These are phyloP conservation scores for Elymus sibiricus DNA, from an alignment of 176 grass and related monocot genomes.

Conservation along the genomic window DNA sequence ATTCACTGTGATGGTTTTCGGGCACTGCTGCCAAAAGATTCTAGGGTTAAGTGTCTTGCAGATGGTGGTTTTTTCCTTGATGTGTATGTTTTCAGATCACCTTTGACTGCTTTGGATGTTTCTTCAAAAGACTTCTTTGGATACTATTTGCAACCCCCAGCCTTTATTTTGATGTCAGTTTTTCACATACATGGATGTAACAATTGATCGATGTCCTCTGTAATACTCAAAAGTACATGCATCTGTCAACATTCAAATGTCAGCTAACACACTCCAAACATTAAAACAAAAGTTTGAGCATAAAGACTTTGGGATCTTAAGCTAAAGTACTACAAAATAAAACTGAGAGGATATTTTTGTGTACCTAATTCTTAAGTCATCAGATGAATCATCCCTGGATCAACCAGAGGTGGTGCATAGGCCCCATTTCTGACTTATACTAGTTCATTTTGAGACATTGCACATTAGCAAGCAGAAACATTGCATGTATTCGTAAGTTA, in stretches of 20 bases:
- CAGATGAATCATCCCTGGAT: neutral
- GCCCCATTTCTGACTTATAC: neutral
- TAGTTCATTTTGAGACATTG: conserved; percentile 12
- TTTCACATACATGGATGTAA: neutral
- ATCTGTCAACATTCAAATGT: neutral
- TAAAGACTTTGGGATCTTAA: neutral
- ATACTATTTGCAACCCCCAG: neutral
- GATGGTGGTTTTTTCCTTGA: conserved; percentile 94
- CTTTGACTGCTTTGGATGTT: neutral
- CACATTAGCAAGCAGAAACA: neutral
- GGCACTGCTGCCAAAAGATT: conserved; percentile 48
- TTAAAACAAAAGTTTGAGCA: neutral
- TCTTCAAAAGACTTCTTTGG: neutral
- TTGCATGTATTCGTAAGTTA: neutral
- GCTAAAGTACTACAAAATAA: neutral
- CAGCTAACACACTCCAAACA: neutral
- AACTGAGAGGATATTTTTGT: conserved; percentile 10
- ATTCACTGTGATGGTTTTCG: conserved; percentile 85
- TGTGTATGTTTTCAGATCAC: conserved; percentile 46
- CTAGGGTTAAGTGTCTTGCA: conserved; percentile 71
- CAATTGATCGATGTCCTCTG: neutral
- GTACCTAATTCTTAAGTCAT: neutral
- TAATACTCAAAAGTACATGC: neutral
- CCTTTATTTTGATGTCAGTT: neutral
- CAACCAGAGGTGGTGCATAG: neutral